Conservation (phyloP, 257 asterid genomes). For the Solanum tarapatanum region DNA sequence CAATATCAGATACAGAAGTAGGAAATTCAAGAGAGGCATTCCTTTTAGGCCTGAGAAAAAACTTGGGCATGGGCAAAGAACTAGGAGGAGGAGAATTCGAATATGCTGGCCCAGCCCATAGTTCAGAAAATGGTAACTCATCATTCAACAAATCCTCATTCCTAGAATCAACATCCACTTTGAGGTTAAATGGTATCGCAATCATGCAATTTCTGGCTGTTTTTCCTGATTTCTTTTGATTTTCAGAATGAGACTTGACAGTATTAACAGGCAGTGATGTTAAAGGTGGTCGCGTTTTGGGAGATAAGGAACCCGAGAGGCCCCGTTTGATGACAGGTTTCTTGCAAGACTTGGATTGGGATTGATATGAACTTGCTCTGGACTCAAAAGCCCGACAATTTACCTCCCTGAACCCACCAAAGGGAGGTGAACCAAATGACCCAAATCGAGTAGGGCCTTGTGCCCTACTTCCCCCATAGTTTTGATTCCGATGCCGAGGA, state of each 20-base stretch:
- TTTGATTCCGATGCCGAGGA: slow-evolving; percentile 52
- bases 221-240: slow-evolving; percentile 17
- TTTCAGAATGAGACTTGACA: slow-evolving; percentile 6
- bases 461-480: slow-evolving; percentile 16
- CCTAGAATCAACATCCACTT: slow-evolving; percentile 7
- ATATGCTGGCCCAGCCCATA: slow-evolving; percentile 96
- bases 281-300: slow-evolving; percentile 22
- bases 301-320: slow-evolving; percentile 17
- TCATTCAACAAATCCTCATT: slow-evolving; percentile 1
- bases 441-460: slow-evolving; percentile 21
- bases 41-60: slow-evolving; percentile 55
- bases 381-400: slow-evolving; percentile 36
- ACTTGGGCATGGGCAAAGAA: slow-evolving; percentile 86
- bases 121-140: slow-evolving; percentile 49
- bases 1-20: slow-evolving; percentile 27
- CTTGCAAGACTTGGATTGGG: slow-evolving; percentile 22
- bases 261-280: slow-evolving; percentile 14
- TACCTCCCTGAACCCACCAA: slow-evolving; percentile 21
- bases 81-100: slow-evolving; percentile 92
- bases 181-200: slow-evolving; percentile 33
- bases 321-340: not conserved
- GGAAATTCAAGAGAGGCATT: slow-evolving; percentile 65
- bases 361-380: slow-evolving; percentile 39
- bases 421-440: slow-evolving; percentile 22
- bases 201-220: slow-evolving; percentile 9